phyloP scores from a whole-genome alignment of 495 filamentous ascomycete species.

The Pseudomonodictys pantanalensis region DNA sequence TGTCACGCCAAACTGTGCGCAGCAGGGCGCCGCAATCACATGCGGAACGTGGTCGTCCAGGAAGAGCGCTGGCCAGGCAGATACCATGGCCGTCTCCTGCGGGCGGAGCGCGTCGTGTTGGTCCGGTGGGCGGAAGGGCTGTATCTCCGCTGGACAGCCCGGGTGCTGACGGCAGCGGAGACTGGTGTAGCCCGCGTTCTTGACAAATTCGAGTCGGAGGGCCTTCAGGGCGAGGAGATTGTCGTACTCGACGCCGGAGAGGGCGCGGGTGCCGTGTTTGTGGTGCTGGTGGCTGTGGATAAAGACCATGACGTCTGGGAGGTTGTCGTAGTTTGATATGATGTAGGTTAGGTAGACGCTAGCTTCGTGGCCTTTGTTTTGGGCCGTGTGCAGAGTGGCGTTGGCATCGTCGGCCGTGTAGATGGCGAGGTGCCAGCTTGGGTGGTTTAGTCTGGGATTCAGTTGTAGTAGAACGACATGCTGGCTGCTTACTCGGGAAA shows the following conservation, averaged over 20 bases:
- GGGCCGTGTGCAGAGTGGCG: too few species aligned
- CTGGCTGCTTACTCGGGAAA: too few species aligned
- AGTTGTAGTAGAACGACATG: too few species aligned
- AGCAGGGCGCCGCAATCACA: slow-evolving; percentile 57
- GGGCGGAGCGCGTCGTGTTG: background rate
- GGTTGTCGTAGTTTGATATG: slow-evolving; percentile 49
- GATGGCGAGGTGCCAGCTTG: too few species aligned
- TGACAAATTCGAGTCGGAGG: slow-evolving; percentile 32
- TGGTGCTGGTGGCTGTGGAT: slow-evolving; percentile 44
- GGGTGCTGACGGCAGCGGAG: slow-evolving; percentile 50
- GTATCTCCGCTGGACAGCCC: slow-evolving; percentile 53
- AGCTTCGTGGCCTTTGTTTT: slow-evolving; percentile 63
- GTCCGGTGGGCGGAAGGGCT: slow-evolving; percentile 42
- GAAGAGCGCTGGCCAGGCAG: slow-evolving; percentile 20
- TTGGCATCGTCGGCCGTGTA: too few species aligned
- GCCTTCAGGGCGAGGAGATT: slow-evolving; percentile 21
- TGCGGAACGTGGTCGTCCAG: slow-evolving; percentile 12
- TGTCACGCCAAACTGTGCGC: slow-evolving; percentile 68
- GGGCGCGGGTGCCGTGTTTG: slow-evolving; percentile 38
- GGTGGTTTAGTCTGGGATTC: too few species aligned
- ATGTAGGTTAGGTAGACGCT: slow-evolving; percentile 54
- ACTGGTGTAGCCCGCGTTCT: slow-evolving; percentile 49
- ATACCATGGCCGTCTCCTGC: slow-evolving; percentile 19
- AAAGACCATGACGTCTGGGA: slow-evolving; percentile 50
- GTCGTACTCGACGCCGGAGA: slow-evolving; percentile 41